A percentile compares a stretch with the other conserved stretches of the same genome.
Conservation (phyloP, 129 eudicot genomes). For the Saussurea involucrata region DNA sequence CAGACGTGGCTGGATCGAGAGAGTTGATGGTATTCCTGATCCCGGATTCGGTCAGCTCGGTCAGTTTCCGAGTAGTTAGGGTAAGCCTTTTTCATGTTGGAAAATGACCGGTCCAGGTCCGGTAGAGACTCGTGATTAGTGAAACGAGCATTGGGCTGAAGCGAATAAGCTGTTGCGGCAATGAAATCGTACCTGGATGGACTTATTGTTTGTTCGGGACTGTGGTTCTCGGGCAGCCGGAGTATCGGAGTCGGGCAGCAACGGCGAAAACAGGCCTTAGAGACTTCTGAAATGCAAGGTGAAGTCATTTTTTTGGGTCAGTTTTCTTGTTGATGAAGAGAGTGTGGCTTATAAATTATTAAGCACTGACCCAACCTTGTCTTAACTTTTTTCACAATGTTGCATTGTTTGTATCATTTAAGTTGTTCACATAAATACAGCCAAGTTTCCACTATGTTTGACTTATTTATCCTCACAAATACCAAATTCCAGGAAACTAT, state of each 20-base stretch:
- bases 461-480: slow-evolving; percentile 1
- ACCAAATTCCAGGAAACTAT: neutral
- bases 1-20: slow-evolving; percentile 43
- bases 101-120: slow-evolving; percentile 28
- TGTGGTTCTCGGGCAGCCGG: slow-evolving; percentile 32
- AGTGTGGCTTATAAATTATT: slow-evolving; percentile 18
- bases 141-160: slow-evolving; percentile 56
- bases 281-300: slow-evolving; percentile 52
- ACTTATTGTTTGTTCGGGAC: slow-evolving; percentile 4
- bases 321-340: slow-evolving; percentile 21
- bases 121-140: slow-evolving; percentile 87
- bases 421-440: slow-evolving; percentile 24
- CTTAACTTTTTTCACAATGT: slow-evolving; percentile 21
- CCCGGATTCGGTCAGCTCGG: slow-evolving; percentile 64
- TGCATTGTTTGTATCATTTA: slow-evolving; percentile 30
- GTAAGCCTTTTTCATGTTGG: slow-evolving; percentile 40
- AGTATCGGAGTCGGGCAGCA: slow-evolving; percentile 50
- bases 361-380: neutral
- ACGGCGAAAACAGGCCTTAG: slow-evolving; percentile 46
- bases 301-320: slow-evolving; percentile 47
- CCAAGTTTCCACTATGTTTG: slow-evolving; percentile 7
- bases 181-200: slow-evolving; percentile 51
- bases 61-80: slow-evolving; percentile 47
- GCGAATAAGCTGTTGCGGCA: slow-evolving; percentile 46
- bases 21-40: slow-evolving; percentile 55